Conservation (phyloP, 441 rosid species). For the Pelargonium fulgidum region DNA sequence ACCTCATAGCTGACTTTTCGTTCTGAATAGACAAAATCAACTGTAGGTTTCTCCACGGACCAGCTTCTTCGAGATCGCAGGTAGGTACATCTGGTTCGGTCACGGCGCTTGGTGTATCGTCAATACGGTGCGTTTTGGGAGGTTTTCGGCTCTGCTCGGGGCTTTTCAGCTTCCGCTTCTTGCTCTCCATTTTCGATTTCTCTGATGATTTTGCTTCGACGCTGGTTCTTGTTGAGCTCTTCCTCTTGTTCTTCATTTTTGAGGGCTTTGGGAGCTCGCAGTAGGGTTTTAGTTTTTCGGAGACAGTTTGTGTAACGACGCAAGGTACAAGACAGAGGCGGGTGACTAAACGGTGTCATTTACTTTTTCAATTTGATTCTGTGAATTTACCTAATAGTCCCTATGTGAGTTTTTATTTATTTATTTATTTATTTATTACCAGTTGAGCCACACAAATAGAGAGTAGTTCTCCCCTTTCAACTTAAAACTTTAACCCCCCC, state of each 20-base stretch:
- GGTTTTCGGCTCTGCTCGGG: slow-evolving; percentile 21
- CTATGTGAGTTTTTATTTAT: too few relatives aligned
- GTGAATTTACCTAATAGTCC: too few relatives aligned
- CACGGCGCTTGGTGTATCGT: slow-evolving; percentile 20
- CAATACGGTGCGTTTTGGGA: slow-evolving; percentile 24
- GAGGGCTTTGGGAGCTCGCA: background rate
- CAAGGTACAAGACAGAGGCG: too few relatives aligned
- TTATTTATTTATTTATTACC: too few relatives aligned
- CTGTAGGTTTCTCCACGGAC: slow-evolving; percentile 72
- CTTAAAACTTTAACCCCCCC: too few relatives aligned
- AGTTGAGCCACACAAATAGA: too few relatives aligned
- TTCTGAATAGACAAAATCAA: slow-evolving; percentile 52
- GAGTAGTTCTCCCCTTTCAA: too few relatives aligned
- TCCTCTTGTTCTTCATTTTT: slow-evolving; percentile 1
- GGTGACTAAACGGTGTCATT: background rate
- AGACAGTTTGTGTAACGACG: background rate
- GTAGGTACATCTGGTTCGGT: slow-evolving; percentile 20
- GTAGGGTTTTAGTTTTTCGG: background rate
- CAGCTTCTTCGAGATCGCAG: slow-evolving; percentile 25
- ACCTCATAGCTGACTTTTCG: slow-evolving; percentile 53
- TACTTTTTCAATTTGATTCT: too few relatives aligned
- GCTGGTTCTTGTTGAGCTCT: slow-evolving; percentile 28
- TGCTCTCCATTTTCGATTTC: slow-evolving; percentile 28
- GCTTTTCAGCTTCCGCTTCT: slow-evolving; percentile 33
- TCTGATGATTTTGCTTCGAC: slow-evolving; percentile 10